Conservation (phyloP, 768 basidiomycete species). For the Coprinellus aureogranulatus region DNA sequence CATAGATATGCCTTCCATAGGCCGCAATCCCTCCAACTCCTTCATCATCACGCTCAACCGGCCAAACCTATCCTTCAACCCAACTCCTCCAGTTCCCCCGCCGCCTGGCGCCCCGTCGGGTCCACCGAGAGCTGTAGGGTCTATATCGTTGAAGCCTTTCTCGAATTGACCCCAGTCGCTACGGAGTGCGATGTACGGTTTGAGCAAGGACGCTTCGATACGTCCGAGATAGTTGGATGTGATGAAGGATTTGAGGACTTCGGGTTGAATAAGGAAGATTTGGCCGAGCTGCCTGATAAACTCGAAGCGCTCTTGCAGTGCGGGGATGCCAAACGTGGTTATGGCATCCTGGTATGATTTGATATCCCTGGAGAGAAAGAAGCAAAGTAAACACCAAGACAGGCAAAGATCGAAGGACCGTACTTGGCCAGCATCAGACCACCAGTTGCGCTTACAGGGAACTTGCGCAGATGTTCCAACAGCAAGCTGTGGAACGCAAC, state of each 20-base stretch:
- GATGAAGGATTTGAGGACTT: conserved; percentile 93
- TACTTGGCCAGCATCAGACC: conserved; percentile 98
- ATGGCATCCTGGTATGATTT: conserved; percentile 94
- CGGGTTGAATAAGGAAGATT: conserved; percentile 93
- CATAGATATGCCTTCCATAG: conserved; percentile 48
- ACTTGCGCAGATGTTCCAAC: conserved; percentile 92
- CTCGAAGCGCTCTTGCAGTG: conserved; percentile 92
- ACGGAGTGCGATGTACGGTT: conserved; percentile 87
- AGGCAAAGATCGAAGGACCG: conserved; percentile 23
- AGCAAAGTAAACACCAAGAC: background rate
- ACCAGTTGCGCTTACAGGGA: conserved; percentile 94
- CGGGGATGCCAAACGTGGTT: conserved; percentile 74
- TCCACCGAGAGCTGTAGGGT: conserved; percentile 41
- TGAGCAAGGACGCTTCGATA: conserved; percentile 81
- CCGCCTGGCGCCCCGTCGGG: no score
- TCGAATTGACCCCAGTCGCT: conserved; percentile 90
- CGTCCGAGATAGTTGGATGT: conserved; percentile 90
- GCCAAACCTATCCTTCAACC: conserved; percentile 64
- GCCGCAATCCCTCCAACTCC: conserved; percentile 69
- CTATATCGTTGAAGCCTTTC: conserved; percentile 69
- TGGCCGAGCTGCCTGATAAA: conserved; percentile 97
- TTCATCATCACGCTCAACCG: conserved; percentile 84
- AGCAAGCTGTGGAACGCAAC: conserved; percentile 91
- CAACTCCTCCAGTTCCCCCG: conserved; percentile 37
- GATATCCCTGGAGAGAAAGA: conserved; percentile 64